Evolutionary conservation across 1,284 basidiomycete species (phyloP).

Genomic region (Pascua guehoae): DNA sequence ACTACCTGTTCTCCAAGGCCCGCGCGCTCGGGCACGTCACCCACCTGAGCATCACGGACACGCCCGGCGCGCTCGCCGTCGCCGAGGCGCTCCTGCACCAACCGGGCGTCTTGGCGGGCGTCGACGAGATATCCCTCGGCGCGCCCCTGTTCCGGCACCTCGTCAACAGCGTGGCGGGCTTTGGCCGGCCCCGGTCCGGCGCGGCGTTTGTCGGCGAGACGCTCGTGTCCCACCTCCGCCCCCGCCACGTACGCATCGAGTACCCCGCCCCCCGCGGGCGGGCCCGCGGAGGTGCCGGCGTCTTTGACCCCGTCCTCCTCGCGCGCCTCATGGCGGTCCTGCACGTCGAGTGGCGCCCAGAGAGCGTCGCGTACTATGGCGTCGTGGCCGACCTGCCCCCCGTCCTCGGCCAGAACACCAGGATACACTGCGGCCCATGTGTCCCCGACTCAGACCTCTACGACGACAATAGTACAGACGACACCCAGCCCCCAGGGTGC

Average conservation of each 20-base stretch:
- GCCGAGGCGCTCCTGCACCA: conserved; percentile 16
- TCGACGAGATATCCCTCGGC: conserved; percentile 10
- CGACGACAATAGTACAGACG: neutral
- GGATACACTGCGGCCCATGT: conserved; percentile 13
- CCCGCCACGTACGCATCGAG: conserved; percentile 6
- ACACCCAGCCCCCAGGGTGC: neutral
- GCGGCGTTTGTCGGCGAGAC: conserved; percentile 16
- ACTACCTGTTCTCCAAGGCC: conserved; percentile 3
- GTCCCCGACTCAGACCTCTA: neutral
- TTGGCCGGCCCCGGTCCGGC: conserved; percentile 15
- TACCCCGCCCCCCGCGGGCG: conserved; percentile 4
- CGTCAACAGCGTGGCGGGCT: conserved; percentile 15
- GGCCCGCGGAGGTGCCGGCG: neutral
- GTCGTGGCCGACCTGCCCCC: conserved; percentile 13
- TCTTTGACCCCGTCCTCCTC: conserved; percentile 18
- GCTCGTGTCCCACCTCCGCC: conserved; percentile 14
- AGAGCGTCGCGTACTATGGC: conserved; percentile 9
- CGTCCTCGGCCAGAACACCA: conserved; percentile 7
- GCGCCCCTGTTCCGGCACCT: conserved; percentile 15
- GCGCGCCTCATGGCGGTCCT: conserved; percentile 17
- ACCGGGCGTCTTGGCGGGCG: neutral
- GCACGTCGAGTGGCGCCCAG: conserved; percentile 13
- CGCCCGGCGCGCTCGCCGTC: conserved; percentile 3
- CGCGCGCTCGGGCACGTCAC: conserved; percentile 4
- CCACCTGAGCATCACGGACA: conserved; percentile 3